Evolutionary conservation across 495 filamentous ascomycete genomes (phyloP), one percentile per base, ranked within the genome.

Genomic region (Podospora sp.): DNA sequence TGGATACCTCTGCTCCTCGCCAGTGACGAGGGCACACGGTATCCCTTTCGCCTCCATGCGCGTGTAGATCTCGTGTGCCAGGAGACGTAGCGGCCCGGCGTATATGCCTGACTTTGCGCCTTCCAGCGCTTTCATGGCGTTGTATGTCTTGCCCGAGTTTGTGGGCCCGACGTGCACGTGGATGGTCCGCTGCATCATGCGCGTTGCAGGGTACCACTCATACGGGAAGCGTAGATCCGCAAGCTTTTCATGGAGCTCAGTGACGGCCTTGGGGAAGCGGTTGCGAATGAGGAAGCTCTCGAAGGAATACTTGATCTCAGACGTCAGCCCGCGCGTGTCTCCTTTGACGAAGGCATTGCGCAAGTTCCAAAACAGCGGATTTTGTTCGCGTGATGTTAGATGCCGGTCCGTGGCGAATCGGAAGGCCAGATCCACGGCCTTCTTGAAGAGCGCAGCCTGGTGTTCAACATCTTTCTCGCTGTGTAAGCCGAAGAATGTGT

Each of bases 121-220:
- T 75, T 96, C 90, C 9, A 99, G 86, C n/a, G 90, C 85, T 77
- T 97, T 89, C 60, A 99, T 78, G 4, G 96, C 96, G 75, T 93
- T 90, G 77, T 98, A 98, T 2, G 96, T 99, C 79, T 99, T 99
- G 64, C 96, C 96, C 6, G 94, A 97, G 78, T 99, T 99, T 1
- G 96, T 99, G 0, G 96, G 96, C 1, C 96, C 96, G 55, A 99
- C 93, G 74, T 99, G 96, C 9, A 99, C 80, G 81, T 97, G 91
- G 63, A 97, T 85, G 1, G 87, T 94, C 40, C 96, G 85, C 73
- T 94, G 89, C 64, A 93, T 79, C 21, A 86, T 80, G 58, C 96
- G 86, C 22, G 96, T 91, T 6, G 81, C 85, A 1, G 93, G 93
- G 75, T 89, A 99, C 95, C 93, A 97, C 73, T 97, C 95, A 60